A percentile compares a stretch with the other conserved stretches of the same genome.
phyloP scores from a whole-genome alignment of 176 grass and related monocot species.

The Eleusine indica region DNA sequence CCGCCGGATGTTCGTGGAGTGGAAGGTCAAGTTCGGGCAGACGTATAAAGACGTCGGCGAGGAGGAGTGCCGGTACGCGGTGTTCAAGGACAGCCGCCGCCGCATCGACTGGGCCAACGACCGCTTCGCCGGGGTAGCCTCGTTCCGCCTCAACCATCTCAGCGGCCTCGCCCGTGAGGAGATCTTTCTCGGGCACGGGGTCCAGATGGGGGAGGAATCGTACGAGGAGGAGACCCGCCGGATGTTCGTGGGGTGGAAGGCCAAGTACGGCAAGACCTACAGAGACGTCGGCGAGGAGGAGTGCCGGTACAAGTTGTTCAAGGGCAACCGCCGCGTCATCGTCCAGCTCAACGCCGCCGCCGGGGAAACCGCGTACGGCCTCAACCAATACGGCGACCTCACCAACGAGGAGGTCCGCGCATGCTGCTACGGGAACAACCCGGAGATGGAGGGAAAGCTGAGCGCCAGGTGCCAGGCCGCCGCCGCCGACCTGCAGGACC shows the following conservation, averaged over 20 bases:
- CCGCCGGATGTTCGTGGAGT: no score
- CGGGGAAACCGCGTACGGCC: neutral
- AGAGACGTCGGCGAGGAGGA: slow-evolving; percentile 24
- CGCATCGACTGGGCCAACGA: no score
- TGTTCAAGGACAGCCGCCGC: no score
- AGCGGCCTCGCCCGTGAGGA: no score
- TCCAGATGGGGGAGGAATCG: neutral
- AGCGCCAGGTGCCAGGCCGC: neutral
- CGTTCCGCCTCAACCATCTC: no score
- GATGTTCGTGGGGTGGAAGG: slow-evolving; percentile 36
- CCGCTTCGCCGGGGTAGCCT: no score
- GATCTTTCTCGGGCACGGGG: no score
- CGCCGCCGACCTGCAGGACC: no score
- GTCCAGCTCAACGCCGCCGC: neutral
- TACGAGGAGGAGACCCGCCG: slow-evolving; percentile 17
- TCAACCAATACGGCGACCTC: slow-evolving; percentile 34
- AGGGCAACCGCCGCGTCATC: neutral
- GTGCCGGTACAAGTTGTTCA: slow-evolving; percentile 29
- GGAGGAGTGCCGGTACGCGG: no score
- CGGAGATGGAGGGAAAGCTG: slow-evolving; percentile 3
- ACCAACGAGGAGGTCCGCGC: slow-evolving; percentile 24
- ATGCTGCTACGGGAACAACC: neutral
- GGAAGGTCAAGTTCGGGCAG: no score
- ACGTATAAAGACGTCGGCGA: no score
- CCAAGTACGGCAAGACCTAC: slow-evolving; percentile 20